These are phyloP conservation scores for Abortiporus biennis DNA, from an alignment of 1,284 basidiomycete genomes.

Conservation along the genomic window DNA sequence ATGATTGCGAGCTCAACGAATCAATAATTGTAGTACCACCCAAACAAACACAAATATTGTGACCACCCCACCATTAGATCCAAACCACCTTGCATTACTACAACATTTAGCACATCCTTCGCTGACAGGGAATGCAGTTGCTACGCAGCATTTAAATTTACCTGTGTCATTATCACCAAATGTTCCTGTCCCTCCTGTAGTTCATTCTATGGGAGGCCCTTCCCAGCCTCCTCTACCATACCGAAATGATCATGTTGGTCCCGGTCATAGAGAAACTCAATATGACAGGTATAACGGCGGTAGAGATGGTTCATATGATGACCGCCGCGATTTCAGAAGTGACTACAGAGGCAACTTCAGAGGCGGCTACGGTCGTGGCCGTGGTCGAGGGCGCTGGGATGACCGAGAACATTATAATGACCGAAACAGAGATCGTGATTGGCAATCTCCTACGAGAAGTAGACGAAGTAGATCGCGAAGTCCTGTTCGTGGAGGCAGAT, in stretches of 20 bases:
- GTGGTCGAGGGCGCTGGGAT: slow-evolving; percentile 38
- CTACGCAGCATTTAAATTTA: slow-evolving; percentile 25
- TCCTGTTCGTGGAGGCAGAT: slow-evolving; percentile 41
- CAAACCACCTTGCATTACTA: slow-evolving; percentile 59
- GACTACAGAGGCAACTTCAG: slow-evolving; percentile 38
- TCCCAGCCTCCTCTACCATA: slow-evolving; percentile 31
- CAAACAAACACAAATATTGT: slow-evolving; percentile 57
- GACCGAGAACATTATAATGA: slow-evolving; percentile 36
- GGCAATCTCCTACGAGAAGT: slow-evolving; percentile 35
- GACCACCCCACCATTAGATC: slow-evolving; percentile 35
- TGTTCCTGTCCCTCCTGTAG: slow-evolving; percentile 25
- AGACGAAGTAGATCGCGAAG: slow-evolving; percentile 66
- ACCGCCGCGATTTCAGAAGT: slow-evolving; percentile 37
- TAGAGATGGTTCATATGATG: slow-evolving; percentile 31
- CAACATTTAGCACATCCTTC: slow-evolving; percentile 67
- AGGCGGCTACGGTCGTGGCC: slow-evolving; percentile 37
- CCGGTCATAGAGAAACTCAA: slow-evolving; percentile 36
- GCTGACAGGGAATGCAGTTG: slow-evolving; percentile 30
- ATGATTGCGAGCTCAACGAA: too few species aligned
- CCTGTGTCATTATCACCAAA: slow-evolving; percentile 25
- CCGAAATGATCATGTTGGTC: slow-evolving; percentile 39
- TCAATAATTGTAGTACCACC: too few species aligned
- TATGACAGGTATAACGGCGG: slow-evolving; percentile 42
- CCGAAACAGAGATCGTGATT: slow-evolving; percentile 35
- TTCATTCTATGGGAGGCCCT: slow-evolving; percentile 22